Base-by-base conservation (phyloP, 495 filamentous ascomycete genomes). In the Penicillium maclennaniae region DNA sequence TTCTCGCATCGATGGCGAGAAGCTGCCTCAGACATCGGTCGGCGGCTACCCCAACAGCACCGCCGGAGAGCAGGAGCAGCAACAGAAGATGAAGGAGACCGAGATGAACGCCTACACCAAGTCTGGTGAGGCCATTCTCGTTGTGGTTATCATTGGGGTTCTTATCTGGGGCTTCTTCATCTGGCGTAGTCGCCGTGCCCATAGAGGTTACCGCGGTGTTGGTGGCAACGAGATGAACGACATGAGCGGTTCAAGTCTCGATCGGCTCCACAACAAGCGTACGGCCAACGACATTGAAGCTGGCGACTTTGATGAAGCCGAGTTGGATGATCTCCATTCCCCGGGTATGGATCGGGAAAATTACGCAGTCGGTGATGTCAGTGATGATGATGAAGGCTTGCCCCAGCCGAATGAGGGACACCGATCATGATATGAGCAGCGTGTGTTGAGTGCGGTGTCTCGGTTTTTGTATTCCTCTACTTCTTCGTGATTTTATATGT, bases 71-170 rank as follows among this genome's bases (percentile, higher is more conserved):
- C 75, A 92, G 60, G 81, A 82, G 17, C 86, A 91, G 68, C 79
- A 87, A 57, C 78, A 83, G 52, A 88, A 88, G 66, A 69, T 97
- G 14, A 85, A 92, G 59, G 82, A 88, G 19, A 91, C 93, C 8
- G 89, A 92, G 61, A 93, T 91, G 89, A 82, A 86, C 34, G 93
- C 93, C 1, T 98, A 98, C 67, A 87, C 87, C 65, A 87, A 89
- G 56, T 93, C 88, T 2, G 93, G 93, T 21, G 92, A 96, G 69
- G 84, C 92, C 3, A 92, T 89, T 3, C 80, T 98, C 1, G 82
- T 92, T 3, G 81, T 98, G 27, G 91, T 97, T 21, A 81, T 86
- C 37, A 83, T 95, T 43, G 85, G 85, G 19, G 88, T 92, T 0
- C 79, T 66, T 0, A 71, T 81, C 14, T 96, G 91, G 88, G 92